Percentiles rank a stretch among this genome's conserved stretches.
Evolutionary conservation across 2,329 filamentous ascomycete genomes (phyloP).

Genomic region (Exophiala xenobiotica): DNA sequence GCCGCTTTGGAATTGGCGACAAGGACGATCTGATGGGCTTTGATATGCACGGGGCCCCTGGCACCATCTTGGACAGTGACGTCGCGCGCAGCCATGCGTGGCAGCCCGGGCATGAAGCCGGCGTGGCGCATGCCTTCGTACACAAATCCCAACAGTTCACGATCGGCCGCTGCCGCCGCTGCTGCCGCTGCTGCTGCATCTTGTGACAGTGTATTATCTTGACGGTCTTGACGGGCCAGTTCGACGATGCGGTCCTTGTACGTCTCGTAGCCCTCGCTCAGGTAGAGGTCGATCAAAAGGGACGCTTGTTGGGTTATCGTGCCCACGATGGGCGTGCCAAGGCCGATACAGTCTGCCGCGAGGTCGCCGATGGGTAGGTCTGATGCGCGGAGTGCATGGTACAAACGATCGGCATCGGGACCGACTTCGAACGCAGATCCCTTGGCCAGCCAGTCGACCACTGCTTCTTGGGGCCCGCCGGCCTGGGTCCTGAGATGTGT

Average conservation of each 20-base stretch:
- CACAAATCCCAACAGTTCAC: constrained; percentile 54
- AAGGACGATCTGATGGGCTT: constrained; percentile 45
- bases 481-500: constrained; percentile 48
- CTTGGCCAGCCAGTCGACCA: constrained; percentile 50
- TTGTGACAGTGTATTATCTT: constrained; percentile 12
- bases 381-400: constrained; percentile 49
- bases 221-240: constrained; percentile 47
- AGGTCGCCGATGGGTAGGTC: constrained; percentile 50
- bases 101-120: constrained; percentile 52
- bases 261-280: constrained; percentile 50
- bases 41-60: constrained; percentile 49
- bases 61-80: constrained; percentile 46
- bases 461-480: constrained; percentile 39
- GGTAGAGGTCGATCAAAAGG: constrained; percentile 54
- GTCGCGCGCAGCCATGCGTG: constrained; percentile 50
- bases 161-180: constrained; percentile 34
- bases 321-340: constrained; percentile 51
- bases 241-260: constrained; percentile 54
- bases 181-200: not conserved
- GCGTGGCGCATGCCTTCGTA: constrained; percentile 57
- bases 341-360: constrained; percentile 52
- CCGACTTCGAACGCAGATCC: constrained; percentile 51
- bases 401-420: constrained; percentile 52
- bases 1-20: constrained; percentile 35
- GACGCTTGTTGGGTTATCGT: constrained; percentile 56